A percentile compares a stretch with the other conserved stretches of the same genome.
Evolutionary conservation across 495 filamentous ascomycete genomes (phyloP).

Genomic region (Penicillium paradoxum): DNA sequence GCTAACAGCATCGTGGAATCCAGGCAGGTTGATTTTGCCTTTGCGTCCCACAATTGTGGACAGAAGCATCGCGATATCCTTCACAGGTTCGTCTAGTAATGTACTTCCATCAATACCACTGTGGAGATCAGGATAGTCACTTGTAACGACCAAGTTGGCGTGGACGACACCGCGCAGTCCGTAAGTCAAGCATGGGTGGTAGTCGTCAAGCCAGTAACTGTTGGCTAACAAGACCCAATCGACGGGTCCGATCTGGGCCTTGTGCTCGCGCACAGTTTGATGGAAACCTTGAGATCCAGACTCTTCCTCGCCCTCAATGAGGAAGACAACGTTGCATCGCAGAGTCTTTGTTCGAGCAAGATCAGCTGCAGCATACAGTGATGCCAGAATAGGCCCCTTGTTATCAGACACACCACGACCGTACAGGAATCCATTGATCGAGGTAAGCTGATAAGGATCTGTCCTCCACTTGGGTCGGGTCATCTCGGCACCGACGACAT

Average conservation of each 20-base stretch:
- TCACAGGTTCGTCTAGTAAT: constrained; percentile 80
- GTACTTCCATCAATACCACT: constrained; percentile 92
- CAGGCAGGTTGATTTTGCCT: constrained; percentile 56
- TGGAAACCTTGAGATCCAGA: constrained; percentile 87
- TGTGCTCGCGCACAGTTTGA: constrained; percentile 68
- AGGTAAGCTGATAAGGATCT: constrained; percentile 80
- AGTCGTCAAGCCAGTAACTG: constrained; percentile 97
- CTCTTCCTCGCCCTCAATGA: constrained; percentile 97
- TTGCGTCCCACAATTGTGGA: constrained; percentile 66
- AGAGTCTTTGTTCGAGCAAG: constrained; percentile 72
- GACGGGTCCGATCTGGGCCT: constrained; percentile 78
- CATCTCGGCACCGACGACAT: constrained; percentile 90
- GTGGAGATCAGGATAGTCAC: constrained; percentile 82
- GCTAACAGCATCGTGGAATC: constrained; percentile 80
- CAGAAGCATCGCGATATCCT: constrained; percentile 79
- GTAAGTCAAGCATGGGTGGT: constrained; percentile 91
- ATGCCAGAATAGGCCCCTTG: constrained; percentile 90
- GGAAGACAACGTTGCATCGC: constrained; percentile 80
- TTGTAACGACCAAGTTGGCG: constrained; percentile 81
- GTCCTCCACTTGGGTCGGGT: constrained; percentile 72
- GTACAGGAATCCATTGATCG: constrained; percentile 88
- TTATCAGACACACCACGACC: constrained; percentile 97
- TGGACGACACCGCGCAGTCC: constrained; percentile 93
- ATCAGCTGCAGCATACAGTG: constrained; percentile 87
- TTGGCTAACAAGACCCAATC: constrained; percentile 94